A percentile compares a stretch with the other conserved stretches of the same genome.
phyloP scores from a whole-genome alignment of 805 yeast species.

The Schwanniomyces vanrijiae region DNA sequence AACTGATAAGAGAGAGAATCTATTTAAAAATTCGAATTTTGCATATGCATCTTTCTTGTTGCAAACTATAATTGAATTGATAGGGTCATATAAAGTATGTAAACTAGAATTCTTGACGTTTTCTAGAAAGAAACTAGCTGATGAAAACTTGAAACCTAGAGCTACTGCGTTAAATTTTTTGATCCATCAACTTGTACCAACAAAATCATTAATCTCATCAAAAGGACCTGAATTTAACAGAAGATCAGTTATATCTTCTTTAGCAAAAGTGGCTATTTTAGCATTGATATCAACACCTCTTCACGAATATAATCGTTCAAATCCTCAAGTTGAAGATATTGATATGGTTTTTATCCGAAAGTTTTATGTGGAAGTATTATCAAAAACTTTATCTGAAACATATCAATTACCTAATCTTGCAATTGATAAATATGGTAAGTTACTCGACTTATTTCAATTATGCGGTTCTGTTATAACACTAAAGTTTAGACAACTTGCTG shows the following conservation, averaged over 20 bases:
- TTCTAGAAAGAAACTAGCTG: conserved; percentile 51
- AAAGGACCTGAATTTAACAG: conserved; percentile 47
- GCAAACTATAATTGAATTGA: conserved; percentile 65
- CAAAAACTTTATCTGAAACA: conserved; percentile 60
- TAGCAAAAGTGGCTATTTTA: conserved; percentile 60
- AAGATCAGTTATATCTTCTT: conserved; percentile 54
- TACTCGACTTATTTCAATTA: conserved; percentile 54
- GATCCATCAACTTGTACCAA: conserved; percentile 69
- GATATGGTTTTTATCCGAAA: conserved; percentile 73
- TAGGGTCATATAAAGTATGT: conserved; percentile 76
- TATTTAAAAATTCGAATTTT: conserved; percentile 55
- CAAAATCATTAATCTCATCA: conserved; percentile 41
- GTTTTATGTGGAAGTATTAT: conserved; percentile 67
- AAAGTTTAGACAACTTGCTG: conserved; percentile 38
- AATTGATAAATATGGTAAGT: conserved; percentile 51
- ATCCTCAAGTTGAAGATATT: conserved; percentile 56
- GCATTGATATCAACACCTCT: conserved; percentile 62
- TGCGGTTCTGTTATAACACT: conserved; percentile 44
- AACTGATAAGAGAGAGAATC: conserved; percentile 20
- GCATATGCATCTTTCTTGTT: conserved; percentile 68
- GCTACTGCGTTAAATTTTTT: conserved; percentile 76
- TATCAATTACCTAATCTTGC: conserved; percentile 28
- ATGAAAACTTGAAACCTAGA: conserved; percentile 59
- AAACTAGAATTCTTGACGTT: conserved; percentile 81
- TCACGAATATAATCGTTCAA: conserved; percentile 44